phyloP scores from a whole-genome alignment of 1,139 yeast genomes.

The Lodderomyces beijingensis region DNA sequence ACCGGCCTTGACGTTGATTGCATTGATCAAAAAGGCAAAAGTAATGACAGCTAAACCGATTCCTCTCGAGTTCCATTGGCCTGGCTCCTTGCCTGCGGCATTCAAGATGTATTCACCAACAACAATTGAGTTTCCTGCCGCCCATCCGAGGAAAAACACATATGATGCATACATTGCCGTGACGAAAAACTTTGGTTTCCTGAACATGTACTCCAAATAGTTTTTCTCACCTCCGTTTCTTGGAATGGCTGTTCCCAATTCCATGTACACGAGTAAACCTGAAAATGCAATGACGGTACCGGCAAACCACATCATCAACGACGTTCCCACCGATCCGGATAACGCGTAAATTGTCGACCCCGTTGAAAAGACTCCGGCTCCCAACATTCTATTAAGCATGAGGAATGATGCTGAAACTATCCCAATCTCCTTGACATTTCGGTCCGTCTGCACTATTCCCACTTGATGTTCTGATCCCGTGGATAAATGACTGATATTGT shows the following conservation, averaged over 20 bases:
- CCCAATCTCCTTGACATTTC: conserved; percentile 58
- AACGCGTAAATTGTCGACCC: conserved; percentile 70
- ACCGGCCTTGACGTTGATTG: conserved; percentile 59
- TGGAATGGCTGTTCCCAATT: conserved; percentile 80
- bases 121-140: conserved; percentile 65
- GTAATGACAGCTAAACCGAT: conserved; percentile 72
- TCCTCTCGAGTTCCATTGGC: conserved; percentile 73
- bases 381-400: conserved; percentile 76
- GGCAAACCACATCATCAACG: conserved; percentile 70
- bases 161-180: conserved; percentile 76
- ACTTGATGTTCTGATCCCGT: conserved; percentile 19
- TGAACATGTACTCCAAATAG: conserved; percentile 69
- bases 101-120: conserved; percentile 51
- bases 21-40: conserved; percentile 65
- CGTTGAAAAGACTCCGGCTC: conserved; percentile 85
- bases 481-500: conserved; percentile 4
- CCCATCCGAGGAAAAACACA: conserved; percentile 79
- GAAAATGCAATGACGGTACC: conserved; percentile 72
- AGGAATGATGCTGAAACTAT: conserved; percentile 63
- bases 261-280: conserved; percentile 76
- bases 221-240: conserved; percentile 88
- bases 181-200: conserved; percentile 63
- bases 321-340: conserved; percentile 72
- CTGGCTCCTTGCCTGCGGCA: conserved; percentile 67
- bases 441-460: conserved; percentile 43